phyloP scores from a whole-genome alignment of 1,284 basidiomycete genomes.

The Ganoderma resinaceum region DNA sequence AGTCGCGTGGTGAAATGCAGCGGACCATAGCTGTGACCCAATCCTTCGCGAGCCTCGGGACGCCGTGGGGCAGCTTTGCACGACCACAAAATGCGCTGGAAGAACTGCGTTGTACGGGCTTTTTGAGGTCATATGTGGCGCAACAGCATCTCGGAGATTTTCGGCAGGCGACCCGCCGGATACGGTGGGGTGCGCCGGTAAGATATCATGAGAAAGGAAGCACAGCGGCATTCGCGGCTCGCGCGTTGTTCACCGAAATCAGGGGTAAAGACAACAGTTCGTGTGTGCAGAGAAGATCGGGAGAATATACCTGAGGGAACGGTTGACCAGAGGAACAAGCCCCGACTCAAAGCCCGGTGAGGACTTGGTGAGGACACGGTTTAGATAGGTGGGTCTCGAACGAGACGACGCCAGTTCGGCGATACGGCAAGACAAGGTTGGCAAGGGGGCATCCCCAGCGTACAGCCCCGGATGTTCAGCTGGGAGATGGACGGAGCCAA shows the following conservation, averaged over 20 bases:
- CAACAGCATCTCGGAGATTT: background rate
- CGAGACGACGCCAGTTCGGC: background rate
- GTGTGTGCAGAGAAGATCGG: conserved; percentile 6
- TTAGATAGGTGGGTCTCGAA: background rate
- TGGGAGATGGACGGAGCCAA: background rate
- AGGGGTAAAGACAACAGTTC: background rate
- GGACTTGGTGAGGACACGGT: background rate
- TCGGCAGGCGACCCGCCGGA: background rate
- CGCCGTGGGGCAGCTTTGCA: background rate
- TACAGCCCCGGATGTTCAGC: background rate
- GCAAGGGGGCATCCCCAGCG: background rate
- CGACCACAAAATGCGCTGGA: background rate
- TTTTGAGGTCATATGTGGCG: background rate
- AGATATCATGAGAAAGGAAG: conserved; percentile 18
- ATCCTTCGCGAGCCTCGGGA: background rate
- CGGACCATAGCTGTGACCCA: background rate
- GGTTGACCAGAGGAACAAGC: background rate
- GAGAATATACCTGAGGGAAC: background rate
- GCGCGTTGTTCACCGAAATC: background rate
- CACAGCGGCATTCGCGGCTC: background rate
- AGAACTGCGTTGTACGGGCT: background rate
- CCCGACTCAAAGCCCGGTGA: background rate
- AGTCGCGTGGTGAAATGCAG: background rate
- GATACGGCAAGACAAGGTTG: background rate
- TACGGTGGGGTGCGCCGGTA: background rate